Evolutionary conservation across 495 filamentous ascomycete species (phyloP), one percentile per base, ranked within the genome.

Genomic region (Xylaria sp.): DNA sequence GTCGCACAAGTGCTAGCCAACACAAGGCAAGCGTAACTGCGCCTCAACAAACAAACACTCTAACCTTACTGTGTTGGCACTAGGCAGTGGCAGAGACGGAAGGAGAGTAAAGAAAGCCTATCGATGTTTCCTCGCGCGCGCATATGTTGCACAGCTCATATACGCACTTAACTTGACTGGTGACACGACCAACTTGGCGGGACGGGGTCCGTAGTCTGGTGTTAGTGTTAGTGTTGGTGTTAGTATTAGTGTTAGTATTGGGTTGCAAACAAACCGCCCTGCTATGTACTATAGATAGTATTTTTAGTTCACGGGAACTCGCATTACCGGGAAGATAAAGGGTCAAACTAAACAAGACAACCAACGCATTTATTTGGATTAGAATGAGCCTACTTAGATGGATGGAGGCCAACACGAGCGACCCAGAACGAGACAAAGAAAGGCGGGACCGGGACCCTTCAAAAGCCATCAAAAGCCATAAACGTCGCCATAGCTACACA

Each of bases 321-420:
- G 67, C 44, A 61, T 37, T 6, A 57, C 26, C 43, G 62, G 44
- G 37, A 59, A 15, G 24, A 58, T n/a, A 57, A 68, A 40, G 55
- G 40, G n/a, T 43, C 29, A 1, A 44, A 24, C 31, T 55, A 14
- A 3, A 4, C 35, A 33, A 43, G 53, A 26, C 41, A 48, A 4
- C 14, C 29, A 44, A 44, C 17, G 26, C 55, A 44, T 53, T 67
- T 53, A 53, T 53, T 67, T 53, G 41, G 33, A 55, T 41, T 67
- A 35, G 21, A 17, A n/a, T 17, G 52, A 14, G 5, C n/a, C n/a
- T n/a, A 46, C 9, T 37, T 19, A 43, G 24, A 21, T 21, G 21
- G 43, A 48, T 21, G 61, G 61, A 64, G 48, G 24, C 57, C 24
- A 59, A 17, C 31, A 37, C n/a, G n/a, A 33, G 33, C 37, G 31